phyloP scores from a whole-genome alignment of 306 rosid genomes.

The Dalbergia oliveri region DNA sequence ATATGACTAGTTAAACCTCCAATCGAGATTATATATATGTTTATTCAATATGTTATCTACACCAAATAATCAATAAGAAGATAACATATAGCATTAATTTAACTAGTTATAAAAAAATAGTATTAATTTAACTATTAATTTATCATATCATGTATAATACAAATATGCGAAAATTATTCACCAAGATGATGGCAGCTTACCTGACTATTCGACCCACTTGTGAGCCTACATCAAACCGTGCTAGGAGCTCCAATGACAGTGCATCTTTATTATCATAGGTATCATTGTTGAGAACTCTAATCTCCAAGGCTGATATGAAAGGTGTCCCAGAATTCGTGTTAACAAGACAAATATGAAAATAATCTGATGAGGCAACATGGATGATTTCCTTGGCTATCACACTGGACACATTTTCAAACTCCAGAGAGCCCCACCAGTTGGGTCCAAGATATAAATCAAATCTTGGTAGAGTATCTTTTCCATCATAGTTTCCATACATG shows the following conservation, averaged over 20 bases:
- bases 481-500: constrained; percentile 53
- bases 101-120: too few relatives aligned
- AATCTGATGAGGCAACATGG: constrained; percentile 45
- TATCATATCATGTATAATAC: too few relatives aligned
- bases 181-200: too few relatives aligned
- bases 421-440: constrained; percentile 44
- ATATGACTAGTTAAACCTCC: too few relatives aligned
- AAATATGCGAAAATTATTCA: too few relatives aligned
- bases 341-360: constrained; percentile 48
- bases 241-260: constrained; percentile 38
- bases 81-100: too few relatives aligned
- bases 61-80: too few relatives aligned
- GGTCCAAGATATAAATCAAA: constrained; percentile 53
- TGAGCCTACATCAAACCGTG: constrained; percentile 49
- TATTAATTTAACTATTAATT: too few relatives aligned
- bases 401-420: constrained; percentile 41
- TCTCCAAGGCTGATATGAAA: constrained; percentile 54
- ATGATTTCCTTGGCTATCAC: constrained; percentile 51
- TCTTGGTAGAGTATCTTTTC: constrained; percentile 41
- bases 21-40: too few relatives aligned
- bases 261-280: constrained; percentile 14
- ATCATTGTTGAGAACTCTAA: constrained; percentile 51
- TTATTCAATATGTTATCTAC: too few relatives aligned
- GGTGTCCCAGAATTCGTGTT: constrained; percentile 52
- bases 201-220: constrained; percentile 16